Conservation (phyloP, 192 early-diverging fungal genomes). For the Coemansia sp. region DNA sequence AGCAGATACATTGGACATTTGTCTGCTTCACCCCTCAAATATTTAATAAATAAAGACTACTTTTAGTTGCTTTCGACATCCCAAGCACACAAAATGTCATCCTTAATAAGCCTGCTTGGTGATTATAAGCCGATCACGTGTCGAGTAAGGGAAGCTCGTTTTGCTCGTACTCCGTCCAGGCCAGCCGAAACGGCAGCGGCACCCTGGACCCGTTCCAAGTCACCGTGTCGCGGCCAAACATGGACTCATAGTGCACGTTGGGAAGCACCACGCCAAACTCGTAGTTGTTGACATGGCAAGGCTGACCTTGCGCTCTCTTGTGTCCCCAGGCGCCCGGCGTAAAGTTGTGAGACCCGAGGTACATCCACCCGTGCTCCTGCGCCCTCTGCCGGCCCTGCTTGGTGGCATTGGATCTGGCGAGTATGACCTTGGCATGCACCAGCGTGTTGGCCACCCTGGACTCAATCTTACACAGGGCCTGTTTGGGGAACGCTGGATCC, state of each 20-base stretch:
- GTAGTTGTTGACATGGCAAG: slow-evolving; percentile 30
- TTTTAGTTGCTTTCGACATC: too few species aligned
- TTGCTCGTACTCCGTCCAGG: slow-evolving; percentile 19
- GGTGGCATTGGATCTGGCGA: slow-evolving; percentile 7
- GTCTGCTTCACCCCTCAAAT: too few species aligned
- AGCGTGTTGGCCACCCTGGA: slow-evolving; percentile 3
- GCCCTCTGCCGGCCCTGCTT: background rate
- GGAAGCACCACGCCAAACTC: slow-evolving; percentile 41
- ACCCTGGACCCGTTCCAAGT: slow-evolving; percentile 17
- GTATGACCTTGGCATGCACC: slow-evolving; percentile 30
- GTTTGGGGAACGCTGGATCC: background rate
- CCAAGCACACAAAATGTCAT: too few species aligned
- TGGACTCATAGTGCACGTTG: slow-evolving; percentile 8
- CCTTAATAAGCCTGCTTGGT: too few species aligned
- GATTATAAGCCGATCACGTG: background rate
- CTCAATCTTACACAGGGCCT: slow-evolving; percentile 13
- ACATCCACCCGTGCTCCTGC: slow-evolving; percentile 30
- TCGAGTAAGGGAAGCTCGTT: slow-evolving; percentile 17
- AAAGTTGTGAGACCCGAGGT: slow-evolving; percentile 44
- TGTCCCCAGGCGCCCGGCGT: slow-evolving; percentile 39
- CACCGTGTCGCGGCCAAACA: slow-evolving; percentile 22
- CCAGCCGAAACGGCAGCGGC: slow-evolving; percentile 29
- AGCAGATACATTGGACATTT: slow-evolving; percentile 27
- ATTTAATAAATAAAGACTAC: background rate
- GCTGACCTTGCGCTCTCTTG: background rate